Conservation (phyloP, 129 eudicot genomes). For the Oenanthe sinensis region DNA sequence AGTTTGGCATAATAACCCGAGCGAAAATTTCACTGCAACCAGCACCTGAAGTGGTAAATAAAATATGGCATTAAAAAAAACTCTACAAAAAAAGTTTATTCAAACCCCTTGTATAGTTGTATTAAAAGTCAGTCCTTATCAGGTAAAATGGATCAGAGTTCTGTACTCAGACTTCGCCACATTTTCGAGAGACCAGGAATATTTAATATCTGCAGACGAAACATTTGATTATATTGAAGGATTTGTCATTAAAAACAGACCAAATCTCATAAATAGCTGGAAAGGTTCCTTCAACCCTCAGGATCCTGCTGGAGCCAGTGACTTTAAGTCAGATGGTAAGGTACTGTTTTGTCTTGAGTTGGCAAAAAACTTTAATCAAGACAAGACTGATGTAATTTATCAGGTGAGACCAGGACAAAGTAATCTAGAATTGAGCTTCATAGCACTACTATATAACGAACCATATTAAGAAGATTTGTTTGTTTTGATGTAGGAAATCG, state of each 20-base stretch:
- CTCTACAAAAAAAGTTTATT: neutral
- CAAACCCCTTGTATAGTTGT: neutral
- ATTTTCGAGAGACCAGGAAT: conserved; percentile 80
- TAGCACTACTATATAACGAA: neutral
- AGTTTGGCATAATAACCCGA: conserved; percentile 79
- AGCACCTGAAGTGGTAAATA: conserved; percentile 56
- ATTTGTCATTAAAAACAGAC: conserved; percentile 49
- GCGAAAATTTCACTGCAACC: conserved; percentile 76
- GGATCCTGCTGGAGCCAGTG: conserved; percentile 61
- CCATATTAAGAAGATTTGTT: conserved; percentile 3
- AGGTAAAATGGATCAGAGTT: conserved; percentile 96
- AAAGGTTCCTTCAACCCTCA: conserved; percentile 66
- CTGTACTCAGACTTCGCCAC: conserved; percentile 71
- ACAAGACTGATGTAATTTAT: conserved; percentile 21
- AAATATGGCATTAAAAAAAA: neutral
- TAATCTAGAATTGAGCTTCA: neutral
- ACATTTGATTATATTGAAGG: conserved; percentile 89
- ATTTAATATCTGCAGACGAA: conserved; percentile 47
- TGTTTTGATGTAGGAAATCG: conserved; percentile 50
- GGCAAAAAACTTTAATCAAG: conserved; percentile 58
- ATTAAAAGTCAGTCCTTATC: conserved; percentile 9
- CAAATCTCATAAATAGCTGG: conserved; percentile 76
- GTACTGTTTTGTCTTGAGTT: conserved; percentile 72
- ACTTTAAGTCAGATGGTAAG: conserved; percentile 63
- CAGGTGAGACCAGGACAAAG: conserved; percentile 34